Evolutionary conservation across 2,329 filamentous ascomycete species (phyloP).

Genomic region (Ceratocystis cacaofunesta): DNA sequence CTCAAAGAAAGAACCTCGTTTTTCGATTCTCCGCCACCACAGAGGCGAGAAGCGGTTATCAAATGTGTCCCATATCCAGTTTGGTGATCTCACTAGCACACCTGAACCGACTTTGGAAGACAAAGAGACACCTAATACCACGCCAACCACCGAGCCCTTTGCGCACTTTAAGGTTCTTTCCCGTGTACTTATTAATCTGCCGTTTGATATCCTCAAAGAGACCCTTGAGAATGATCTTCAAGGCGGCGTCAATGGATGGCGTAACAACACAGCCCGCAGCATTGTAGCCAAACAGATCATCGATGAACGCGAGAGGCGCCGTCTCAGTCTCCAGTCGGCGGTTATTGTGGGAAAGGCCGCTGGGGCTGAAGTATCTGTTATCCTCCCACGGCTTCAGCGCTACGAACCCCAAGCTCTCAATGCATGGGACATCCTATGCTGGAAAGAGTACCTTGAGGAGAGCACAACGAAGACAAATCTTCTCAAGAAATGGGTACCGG

Average conservation of each 20-base stretch:
- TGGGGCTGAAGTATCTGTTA: slow-evolving; percentile 23
- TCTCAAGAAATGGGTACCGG: slow-evolving; percentile 9
- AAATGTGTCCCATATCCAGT: slow-evolving; percentile 45
- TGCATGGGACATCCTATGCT: slow-evolving; percentile 34
- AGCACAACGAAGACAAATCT: slow-evolving; percentile 8
- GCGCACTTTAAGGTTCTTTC: slow-evolving; percentile 41
- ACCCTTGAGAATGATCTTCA: slow-evolving; percentile 44
- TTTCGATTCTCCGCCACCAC: slow-evolving; percentile 11
- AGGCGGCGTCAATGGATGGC: slow-evolving; percentile 36
- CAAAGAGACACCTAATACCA: slow-evolving; percentile 14
- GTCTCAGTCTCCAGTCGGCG: slow-evolving; percentile 32
- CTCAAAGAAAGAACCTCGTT: slow-evolving; percentile 4
- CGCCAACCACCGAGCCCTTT: slow-evolving; percentile 20
- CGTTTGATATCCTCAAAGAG: slow-evolving; percentile 50
- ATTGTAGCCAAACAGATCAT: slow-evolving; percentile 37
- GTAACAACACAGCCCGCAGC: slow-evolving; percentile 32
- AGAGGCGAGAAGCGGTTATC: slow-evolving; percentile 21
- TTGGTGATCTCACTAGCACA: slow-evolving; percentile 46
- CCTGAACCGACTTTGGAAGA: slow-evolving; percentile 10
- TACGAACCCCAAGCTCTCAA: slow-evolving; percentile 28
- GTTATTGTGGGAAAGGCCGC: slow-evolving; percentile 27
- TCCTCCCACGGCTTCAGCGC: slow-evolving; percentile 26
- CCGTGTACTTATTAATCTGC: slow-evolving; percentile 53
- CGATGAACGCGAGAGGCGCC: slow-evolving; percentile 42
- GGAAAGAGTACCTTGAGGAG: slow-evolving; percentile 30